Conservation (phyloP, 2,329 filamentous ascomycete genomes). For the Diaporthe citrichinensis region DNA sequence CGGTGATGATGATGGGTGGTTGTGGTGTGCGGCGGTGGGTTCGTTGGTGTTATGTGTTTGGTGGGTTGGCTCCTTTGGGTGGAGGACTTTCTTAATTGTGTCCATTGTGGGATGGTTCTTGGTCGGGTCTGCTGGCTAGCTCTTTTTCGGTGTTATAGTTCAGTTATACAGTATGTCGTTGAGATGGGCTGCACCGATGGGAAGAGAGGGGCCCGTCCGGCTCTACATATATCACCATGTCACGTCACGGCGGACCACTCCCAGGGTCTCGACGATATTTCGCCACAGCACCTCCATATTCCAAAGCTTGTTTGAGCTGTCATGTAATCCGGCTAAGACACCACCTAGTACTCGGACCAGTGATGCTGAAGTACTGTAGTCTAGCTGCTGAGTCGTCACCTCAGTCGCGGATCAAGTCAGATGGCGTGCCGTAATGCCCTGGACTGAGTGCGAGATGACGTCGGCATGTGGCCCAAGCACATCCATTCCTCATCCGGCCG, state of each 20-base stretch:
- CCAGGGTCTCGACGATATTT: neutral
- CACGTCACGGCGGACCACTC: neutral
- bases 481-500: neutral
- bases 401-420: neutral
- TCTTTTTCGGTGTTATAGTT: neutral
- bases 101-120: constrained; percentile 34
- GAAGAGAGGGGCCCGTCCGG: neutral
- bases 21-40: constrained; percentile 14
- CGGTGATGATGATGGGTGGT: neutral
- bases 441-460: neutral
- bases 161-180: neutral
- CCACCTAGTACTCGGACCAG: neutral
- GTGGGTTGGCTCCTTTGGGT: constrained; percentile 35
- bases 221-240: neutral
- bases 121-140: neutral
- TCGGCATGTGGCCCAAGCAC: constrained; percentile 9
- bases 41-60: constrained; percentile 20
- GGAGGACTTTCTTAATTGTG: constrained; percentile 40
- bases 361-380: neutral
- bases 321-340: neutral
- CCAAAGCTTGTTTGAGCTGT: no score
- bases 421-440: neutral
- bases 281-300: neutral
- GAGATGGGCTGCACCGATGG: neutral
- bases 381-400: neutral